Base-by-base conservation (phyloP, 2,329 filamentous ascomycete genomes). In the Pyrenophora graminea region DNA sequence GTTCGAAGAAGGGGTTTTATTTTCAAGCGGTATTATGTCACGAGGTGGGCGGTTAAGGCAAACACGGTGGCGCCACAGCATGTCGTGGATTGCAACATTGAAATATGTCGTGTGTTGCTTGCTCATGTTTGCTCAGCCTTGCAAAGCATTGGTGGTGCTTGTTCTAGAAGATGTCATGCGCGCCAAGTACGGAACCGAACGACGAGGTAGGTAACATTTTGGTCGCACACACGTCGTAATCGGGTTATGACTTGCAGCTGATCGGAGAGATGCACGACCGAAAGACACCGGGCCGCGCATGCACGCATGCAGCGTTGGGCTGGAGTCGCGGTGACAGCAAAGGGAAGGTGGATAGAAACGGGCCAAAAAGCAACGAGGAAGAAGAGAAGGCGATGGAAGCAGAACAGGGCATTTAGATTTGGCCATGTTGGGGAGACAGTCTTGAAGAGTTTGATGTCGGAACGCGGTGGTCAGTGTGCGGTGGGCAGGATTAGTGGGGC, bases 221-320 rank as follows among this genome's bases (percentile, higher is more conserved):
- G 39, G 53, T 53, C 40, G 45, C 44, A 39, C 37, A 36, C 34
- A 21, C 19, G 43, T 51, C 48, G 43, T 45, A 39, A 50, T 40
- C 39, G 48, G 51, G 48, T 38, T 42, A 40, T 56, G 53, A 50
- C 42, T 47, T 47, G 53, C 42, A 45, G 49, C 40, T 42, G 50
- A 55, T 56, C 43, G 21, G 46, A 41, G 23, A 53, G 32, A 19
- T 47, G 32, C 37, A 49, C 53, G 48, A 55, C 44, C 23, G 42
- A 50, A 38, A 45, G 51, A 38, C 34, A 18, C 39, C 39, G 41
- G 39, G 34, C 38, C 34, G 41, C 45, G 49, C 34, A 48, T 42
- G 40, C 40, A 39, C 30, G 21, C 18, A 23, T 23, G 33, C 43
- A 8, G 19, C 19, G 5, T 21, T 21, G n/a, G 21, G 7, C 10